A percentile compares a stretch with the other conserved stretches of the same genome.
phyloP scores from a whole-genome alignment of 2,329 filamentous ascomycete species.

The Alternaria burnsii region DNA sequence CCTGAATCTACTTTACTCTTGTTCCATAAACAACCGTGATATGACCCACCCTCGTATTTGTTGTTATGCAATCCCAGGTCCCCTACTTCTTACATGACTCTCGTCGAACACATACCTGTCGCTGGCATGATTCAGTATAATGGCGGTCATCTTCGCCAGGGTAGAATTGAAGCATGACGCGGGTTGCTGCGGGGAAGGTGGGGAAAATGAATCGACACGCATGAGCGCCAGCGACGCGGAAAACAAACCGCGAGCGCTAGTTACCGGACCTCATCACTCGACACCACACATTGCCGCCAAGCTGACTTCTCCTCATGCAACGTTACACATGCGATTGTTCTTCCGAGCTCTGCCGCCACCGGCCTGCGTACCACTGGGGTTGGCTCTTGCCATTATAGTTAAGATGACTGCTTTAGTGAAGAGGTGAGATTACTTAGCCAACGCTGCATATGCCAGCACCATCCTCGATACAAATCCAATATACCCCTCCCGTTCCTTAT shows the following conservation, averaged over 20 bases:
- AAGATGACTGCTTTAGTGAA: slow-evolving; percentile 6
- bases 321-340: not conserved
- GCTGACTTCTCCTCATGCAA: not conserved
- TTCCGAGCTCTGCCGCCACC: slow-evolving; percentile 7
- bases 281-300: slow-evolving; percentile 2
- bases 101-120: not conserved
- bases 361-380: slow-evolving; percentile 10
- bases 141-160: not conserved
- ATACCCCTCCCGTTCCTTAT: slow-evolving; percentile 22
- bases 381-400: slow-evolving; percentile 13
- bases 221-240: slow-evolving; percentile 22
- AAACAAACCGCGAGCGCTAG: slow-evolving; percentile 37
- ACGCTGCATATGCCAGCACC: not conserved
- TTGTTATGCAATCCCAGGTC: not conserved
- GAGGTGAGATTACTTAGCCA: slow-evolving; percentile 9
- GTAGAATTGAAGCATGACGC: not conserved
- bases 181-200: slow-evolving; percentile 11
- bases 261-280: slow-evolving; percentile 17
- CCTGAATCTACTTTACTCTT: not conserved
- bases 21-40: too few relatives aligned
- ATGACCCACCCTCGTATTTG: not conserved
- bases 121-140: not conserved
- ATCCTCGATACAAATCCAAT: not conserved
- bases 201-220: slow-evolving; percentile 8
- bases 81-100: not conserved